A percentile compares a stretch with the other conserved stretches of the same genome.
These are phyloP conservation scores for Elaeagnus macrophylla DNA, from an alignment of 306 rosid species.

Conservation along the genomic window DNA sequence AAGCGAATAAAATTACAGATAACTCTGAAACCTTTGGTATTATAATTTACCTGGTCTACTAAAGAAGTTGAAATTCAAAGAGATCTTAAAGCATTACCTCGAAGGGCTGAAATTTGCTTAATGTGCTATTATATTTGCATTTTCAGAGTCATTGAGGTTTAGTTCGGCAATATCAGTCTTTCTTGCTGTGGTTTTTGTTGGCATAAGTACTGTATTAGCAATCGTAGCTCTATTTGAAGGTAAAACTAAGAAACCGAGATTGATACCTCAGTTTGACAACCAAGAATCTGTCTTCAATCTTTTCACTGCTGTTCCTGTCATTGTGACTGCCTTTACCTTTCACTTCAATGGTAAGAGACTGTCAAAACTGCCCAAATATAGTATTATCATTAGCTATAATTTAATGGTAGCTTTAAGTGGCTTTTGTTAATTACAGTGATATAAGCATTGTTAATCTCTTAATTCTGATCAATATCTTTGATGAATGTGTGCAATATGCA, in stretches of 20 bases:
- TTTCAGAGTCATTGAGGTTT: slow-evolving; percentile 63
- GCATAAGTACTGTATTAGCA: slow-evolving; percentile 70
- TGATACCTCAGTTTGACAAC: slow-evolving; percentile 52
- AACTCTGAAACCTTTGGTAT: too few species aligned
- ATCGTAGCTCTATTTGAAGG: slow-evolving; percentile 58
- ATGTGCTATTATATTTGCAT: slow-evolving; percentile 5
- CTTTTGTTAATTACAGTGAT: not conserved
- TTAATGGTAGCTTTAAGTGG: too few species aligned
- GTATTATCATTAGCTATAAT: too few species aligned
- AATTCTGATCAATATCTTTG: not conserved
- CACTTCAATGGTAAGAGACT: slow-evolving; percentile 62
- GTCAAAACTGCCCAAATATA: too few species aligned
- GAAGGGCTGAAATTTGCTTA: not conserved
- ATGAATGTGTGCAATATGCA: slow-evolving; percentile 18
- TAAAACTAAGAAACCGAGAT: slow-evolving; percentile 52
- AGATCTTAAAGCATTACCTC: not conserved
- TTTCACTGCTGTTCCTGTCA: slow-evolving; percentile 88
- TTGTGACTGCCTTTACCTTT: slow-evolving; percentile 86
- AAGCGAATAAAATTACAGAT: too few species aligned
- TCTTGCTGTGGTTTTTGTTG: slow-evolving; percentile 77
- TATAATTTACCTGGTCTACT: not conserved
- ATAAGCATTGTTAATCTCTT: not conserved
- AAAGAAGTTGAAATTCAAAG: not conserved
- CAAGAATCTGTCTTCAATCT: slow-evolving; percentile 77
- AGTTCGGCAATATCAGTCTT: slow-evolving; percentile 71